Evolutionary conservation across 129 eudicot species (phyloP), one percentile per base, ranked within the genome.

Genomic region (Centaurea solstitialis): DNA sequence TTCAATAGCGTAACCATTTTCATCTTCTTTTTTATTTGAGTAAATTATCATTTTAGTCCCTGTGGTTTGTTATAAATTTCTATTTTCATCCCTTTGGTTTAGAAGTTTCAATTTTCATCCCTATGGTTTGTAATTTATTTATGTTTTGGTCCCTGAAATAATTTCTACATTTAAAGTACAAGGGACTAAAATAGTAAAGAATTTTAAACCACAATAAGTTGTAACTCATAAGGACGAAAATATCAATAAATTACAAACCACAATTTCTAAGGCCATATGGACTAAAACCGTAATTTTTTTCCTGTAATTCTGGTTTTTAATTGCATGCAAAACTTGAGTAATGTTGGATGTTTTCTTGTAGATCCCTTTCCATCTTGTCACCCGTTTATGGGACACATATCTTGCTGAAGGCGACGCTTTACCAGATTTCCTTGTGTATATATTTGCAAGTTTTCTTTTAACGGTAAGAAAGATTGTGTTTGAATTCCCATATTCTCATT

Each of bases 381-480:
- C 90, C 64, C 93, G 99, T n/a, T 90, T 95, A 87, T 96, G 98
- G 99, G 98, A 96, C 89, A 96, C 99, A 13, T 95, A 95, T 86
- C 98, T 96, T 78, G 98, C 99, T 18, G 99, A 93, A 91, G 99
- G 99, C 35, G 98, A 96, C 80, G 97, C 98, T 39, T 82, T 93
- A 81, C 99, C 99, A 2, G 92, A 93, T 74, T 96, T 96, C 83
- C 97, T 93, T 15, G 98, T 96, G 83, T 96, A 96, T 82, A 93
- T 93, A 85, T 88, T 83, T 77, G 97, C 98, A 88, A 96, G 99
- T 77, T 91, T 96, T 79, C 97, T 96, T 74, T 61, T 96, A 73
- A 91, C 93, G 78, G 99, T 96, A 91, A 89, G 92, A 64, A 91
- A 89, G 61, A 17, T 53, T 13, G 22, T 38, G 12, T 43, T 64